These are phyloP conservation scores for Tremella mesenterica DNA, from an alignment of 768 basidiomycete species.

Conservation along the genomic window DNA sequence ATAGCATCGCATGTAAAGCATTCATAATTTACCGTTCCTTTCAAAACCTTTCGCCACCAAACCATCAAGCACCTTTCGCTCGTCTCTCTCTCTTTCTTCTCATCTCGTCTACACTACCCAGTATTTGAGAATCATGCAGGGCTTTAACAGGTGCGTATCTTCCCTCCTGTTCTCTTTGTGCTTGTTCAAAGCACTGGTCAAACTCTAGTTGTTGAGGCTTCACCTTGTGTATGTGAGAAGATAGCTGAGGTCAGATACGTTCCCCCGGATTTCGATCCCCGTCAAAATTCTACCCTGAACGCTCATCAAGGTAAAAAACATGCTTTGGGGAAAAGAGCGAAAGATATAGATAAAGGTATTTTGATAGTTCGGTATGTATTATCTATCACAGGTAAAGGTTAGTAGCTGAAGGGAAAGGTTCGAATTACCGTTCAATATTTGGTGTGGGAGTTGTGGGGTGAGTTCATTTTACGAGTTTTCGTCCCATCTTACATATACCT, in stretches of 20 bases:
- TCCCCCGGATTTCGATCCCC: conserved; percentile 65
- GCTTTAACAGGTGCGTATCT: conserved; percentile 23
- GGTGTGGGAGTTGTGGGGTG: conserved; percentile 75
- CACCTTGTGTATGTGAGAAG: not conserved
- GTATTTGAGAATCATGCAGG: conserved; percentile 35
- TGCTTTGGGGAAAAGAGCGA: conserved; percentile 82
- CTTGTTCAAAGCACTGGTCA: not conserved
- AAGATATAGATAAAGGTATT: conserved; percentile 93
- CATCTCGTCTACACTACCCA: too few species aligned
- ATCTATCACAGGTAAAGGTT: not conserved
- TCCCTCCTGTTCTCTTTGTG: not conserved
- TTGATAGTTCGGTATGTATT: conserved; percentile 62
- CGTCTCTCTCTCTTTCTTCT: too few species aligned
- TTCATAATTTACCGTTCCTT: too few species aligned
- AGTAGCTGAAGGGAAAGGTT: conserved; percentile 47
- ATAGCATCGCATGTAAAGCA: too few species aligned
- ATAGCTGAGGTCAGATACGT: conserved; percentile 51
- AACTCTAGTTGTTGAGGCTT: too few species aligned
- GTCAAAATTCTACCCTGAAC: conserved; percentile 49
- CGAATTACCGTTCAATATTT: conserved; percentile 72
- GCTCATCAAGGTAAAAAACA: conserved; percentile 59
- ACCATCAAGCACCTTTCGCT: too few species aligned
- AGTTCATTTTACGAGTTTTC: conserved; percentile 1
- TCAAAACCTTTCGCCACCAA: too few species aligned
- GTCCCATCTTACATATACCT: not conserved